Base-by-base conservation (phyloP, 345 rosid genomes). In the Salix caprea region DNA sequence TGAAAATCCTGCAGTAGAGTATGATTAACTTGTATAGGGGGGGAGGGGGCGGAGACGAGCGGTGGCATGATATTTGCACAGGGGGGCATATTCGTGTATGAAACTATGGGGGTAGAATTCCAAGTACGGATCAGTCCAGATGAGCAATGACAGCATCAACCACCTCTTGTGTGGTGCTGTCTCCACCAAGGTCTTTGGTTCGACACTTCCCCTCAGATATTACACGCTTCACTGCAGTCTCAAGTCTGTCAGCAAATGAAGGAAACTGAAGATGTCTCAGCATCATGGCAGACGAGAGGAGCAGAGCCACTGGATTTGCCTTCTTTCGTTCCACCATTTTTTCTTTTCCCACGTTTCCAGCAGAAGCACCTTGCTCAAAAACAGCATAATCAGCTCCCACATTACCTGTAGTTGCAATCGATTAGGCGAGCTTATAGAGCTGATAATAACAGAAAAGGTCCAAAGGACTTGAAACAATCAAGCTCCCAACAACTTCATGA, bases 231-330 rank as follows among this genome's bases (percentile, higher is more conserved):
- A 94, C 98, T 0, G 98, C 97, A 12, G 93, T 89, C 80, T 94
- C 98, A 19, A 94, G 85, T 78, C 95, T 84, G 79, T 94, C 95
- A 12, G 97, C 97, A 58, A 94, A 94, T 7, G 97, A 88, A 58
- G 98, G 97, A 76, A 94, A 92, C 86, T 90, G 98, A 56, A 94
- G 97, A 71, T 94, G 98, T 79, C 97, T 91, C 54, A 94, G 87
- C 98, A 94, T 91, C 98, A 94, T 94, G n/a, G 98, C 97, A 52
- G 97, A 94, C 61, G 98, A 94, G 48, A 92, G 97, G 67, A 94
- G 94, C 75, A 94, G 79, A 0, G 98, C 98, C 79, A 94, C 97
- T 7, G 97, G 98, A 74, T 94, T 94, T 78, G 97, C 98, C 78
- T 81, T 92, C 90, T 88, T 90, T 82, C 87, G 83, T 46, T 71